Evolutionary conservation across 768 basidiomycete genomes (phyloP), one percentile per base, ranked within the genome.

Genomic region (Piloderma croceum): DNA sequence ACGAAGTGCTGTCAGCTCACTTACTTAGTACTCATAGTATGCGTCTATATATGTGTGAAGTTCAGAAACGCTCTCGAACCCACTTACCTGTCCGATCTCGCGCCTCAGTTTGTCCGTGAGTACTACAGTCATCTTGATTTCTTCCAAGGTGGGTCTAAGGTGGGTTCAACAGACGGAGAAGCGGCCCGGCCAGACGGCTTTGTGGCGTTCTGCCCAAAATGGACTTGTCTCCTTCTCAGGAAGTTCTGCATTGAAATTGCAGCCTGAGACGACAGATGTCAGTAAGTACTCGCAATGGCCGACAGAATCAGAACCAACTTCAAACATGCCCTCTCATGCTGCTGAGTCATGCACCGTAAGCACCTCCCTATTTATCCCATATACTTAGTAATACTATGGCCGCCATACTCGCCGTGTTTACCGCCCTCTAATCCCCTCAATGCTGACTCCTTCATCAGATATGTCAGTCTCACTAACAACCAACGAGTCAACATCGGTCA

Each of bases 1-100:
- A 86, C 77, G 49, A 86, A 83, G 53, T 83, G 82, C 80, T 83
- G 45, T n/a, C n/a, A n/a, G n/a, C n/a, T n/a, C n/a, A n/a, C n/a
- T n/a, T n/a, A n/a, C n/a, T n/a, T 32, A 7, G 35, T 18, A 13
- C n/a, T 37, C 22, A 20, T 17, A 34, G 18, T 25, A 17, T 10
- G 21, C 35, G 3, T 20, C 19, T 19, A 10, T 4, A 9, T 15
- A 19, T 32, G n/a, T 24, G 7, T 20, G 9, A 27, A 24, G n/a
- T 10, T n/a, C n/a, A n/a, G n/a, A n/a, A n/a, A n/a, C n/a, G 23
- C 9, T n/a, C n/a, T 7, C 13, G 17, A 25, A 18, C 22, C 1
- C 4, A 38, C 42, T 19, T 53, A 69, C 71, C 60, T 73, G 71
- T 20, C 73, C 73, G 17, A 74, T 68, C 46, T 72, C 65, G 23